These are phyloP conservation scores for Punctularia strigosozonata DNA, from an alignment of 768 basidiomycete genomes.

Conservation along the genomic window DNA sequence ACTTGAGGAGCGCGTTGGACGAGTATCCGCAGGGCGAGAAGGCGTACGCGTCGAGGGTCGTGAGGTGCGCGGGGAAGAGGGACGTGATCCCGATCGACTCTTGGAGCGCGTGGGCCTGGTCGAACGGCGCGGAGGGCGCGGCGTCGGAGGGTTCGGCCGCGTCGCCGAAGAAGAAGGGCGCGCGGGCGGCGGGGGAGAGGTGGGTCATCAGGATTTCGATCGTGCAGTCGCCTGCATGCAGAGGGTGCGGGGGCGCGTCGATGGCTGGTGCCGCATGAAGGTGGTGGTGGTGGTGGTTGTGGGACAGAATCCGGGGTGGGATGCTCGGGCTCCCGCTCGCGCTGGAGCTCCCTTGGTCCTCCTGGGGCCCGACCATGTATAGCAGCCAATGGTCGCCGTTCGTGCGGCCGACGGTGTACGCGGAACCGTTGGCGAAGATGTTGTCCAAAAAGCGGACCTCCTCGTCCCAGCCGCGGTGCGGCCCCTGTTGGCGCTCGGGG, in stretches of 20 bases:
- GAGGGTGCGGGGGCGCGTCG: conserved; percentile 4
- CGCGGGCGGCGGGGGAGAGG: conserved; percentile 62
- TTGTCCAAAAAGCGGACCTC: conserved; percentile 89
- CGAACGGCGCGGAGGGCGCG: conserved; percentile 24
- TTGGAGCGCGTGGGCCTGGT: conserved; percentile 52
- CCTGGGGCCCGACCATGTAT: conserved; percentile 75
- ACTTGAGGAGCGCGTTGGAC: conserved; percentile 79
- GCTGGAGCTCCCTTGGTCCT: no score
- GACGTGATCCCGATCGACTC: conserved; percentile 64
- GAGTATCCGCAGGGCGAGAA: conserved; percentile 96
- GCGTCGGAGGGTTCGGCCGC: conserved; percentile 19
- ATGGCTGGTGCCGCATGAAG: conserved; percentile 11
- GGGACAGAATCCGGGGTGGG: no score
- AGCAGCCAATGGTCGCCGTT: conserved; percentile 99
- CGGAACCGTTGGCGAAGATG: conserved; percentile 80
- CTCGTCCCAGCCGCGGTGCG: conserved; percentile 87
- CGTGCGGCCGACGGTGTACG: conserved; percentile 94
- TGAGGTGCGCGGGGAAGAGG: conserved; percentile 71
- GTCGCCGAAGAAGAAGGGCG: conserved; percentile 54
- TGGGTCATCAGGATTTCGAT: conserved; percentile 98
- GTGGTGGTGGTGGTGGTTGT: conserved; percentile 6
- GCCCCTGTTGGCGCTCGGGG: conserved; percentile 88
- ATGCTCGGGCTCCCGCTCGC: no score
- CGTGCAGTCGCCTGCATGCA: conserved; percentile 63
- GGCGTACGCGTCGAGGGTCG: conserved; percentile 83